Percentiles rank a stretch among this genome's conserved stretches.
phyloP scores from a whole-genome alignment of 305 asterid genomes.

The Solanum hybrid region DNA sequence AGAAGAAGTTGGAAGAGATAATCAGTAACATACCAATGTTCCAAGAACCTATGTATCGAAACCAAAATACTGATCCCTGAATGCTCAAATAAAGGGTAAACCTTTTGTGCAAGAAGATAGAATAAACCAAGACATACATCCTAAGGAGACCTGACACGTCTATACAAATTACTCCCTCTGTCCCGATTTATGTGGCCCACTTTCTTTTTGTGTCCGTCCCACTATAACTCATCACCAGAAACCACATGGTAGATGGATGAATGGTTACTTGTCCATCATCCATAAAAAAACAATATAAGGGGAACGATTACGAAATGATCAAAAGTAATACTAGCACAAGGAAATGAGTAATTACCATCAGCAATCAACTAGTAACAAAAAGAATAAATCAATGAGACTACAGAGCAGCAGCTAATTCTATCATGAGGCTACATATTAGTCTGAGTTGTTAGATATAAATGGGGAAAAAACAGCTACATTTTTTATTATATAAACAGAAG shows the following conservation, averaged over 20 bases:
- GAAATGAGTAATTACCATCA: not conserved
- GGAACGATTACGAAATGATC: not conserved
- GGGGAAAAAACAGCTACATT: not conserved
- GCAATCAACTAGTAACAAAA: not conserved
- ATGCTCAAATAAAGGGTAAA: not conserved
- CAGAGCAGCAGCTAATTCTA: not conserved
- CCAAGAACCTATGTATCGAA: not conserved
- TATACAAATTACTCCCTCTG: not conserved
- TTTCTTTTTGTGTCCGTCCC: not conserved
- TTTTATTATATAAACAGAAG: not conserved
- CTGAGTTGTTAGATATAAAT: not conserved
- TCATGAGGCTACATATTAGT: not conserved
- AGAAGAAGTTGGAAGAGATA: not conserved
- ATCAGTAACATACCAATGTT: not conserved
- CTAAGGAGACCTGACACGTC: not conserved
- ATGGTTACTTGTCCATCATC: not conserved
- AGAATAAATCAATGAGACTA: not conserved
- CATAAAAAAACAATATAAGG: not conserved
- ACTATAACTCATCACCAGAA: not conserved
- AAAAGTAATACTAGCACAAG: not conserved
- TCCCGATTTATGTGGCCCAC: not conserved
- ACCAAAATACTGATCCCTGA: not conserved
- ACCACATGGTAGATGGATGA: not conserved
- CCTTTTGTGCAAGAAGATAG: not conserved
- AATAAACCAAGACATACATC: not conserved